Evolutionary conservation across 164 flowering plant species (phyloP), one percentile per base, ranked within the genome.

Genomic region (Cinnamomum chago): DNA sequence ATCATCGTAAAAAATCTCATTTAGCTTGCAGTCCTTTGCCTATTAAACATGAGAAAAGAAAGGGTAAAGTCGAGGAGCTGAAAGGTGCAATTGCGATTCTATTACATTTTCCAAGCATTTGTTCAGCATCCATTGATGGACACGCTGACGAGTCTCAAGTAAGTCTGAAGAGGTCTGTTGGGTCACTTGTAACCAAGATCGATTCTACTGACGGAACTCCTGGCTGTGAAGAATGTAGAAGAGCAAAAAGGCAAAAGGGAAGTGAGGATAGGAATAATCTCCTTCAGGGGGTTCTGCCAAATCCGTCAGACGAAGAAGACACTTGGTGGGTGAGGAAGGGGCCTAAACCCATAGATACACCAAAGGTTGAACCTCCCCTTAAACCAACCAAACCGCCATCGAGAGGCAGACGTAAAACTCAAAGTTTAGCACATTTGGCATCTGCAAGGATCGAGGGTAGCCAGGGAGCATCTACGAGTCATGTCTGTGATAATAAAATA

Each of bases 391-490:
- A 94, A 76, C 94, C 84, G 69, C 82, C 84, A 14, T 68, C 95
- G 50, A 87, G 92, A 79, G 88, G 93, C 52, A 20, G 60, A 22
- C 97, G 97, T 23, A 96, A 89, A 80, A 94, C 94, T 74, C 91
- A 90, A 75, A 92, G 96, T 80, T 92, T 96, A 79, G 90, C 97
- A 67, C 99, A 96, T 5, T 76, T 96, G 80, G 91, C 91, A 67
- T 87, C 95, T 76, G 83, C 94, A 52, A 87, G 99, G 79, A 92
- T 94, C 76, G 99, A 96, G 84, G 87, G 97, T 75, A 96, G 98
- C 82, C 99, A 91, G 83, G 98, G 99, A 72, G 97, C 97, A 67
- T 94, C 99, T 20, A 91, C 98, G 1, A 96, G 99, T 82, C 99
- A 96, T 79, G 83, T 90, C 5, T 96, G 99, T 82, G 97, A 93